These are phyloP conservation scores for Phalaenopsis equestris DNA, from an alignment of 106 monocot genomes.

Conservation along the genomic window DNA sequence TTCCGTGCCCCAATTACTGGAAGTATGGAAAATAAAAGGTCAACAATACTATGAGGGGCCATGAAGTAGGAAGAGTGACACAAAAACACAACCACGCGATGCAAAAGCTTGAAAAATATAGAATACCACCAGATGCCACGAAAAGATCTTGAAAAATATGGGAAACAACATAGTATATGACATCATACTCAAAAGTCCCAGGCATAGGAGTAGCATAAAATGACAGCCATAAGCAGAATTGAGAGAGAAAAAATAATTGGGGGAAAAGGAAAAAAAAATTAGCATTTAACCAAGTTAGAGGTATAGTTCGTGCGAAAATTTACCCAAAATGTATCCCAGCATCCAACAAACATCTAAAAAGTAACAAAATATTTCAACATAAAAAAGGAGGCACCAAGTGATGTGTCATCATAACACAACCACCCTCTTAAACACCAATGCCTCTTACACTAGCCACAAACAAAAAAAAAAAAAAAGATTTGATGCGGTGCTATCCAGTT, in stretches of 20 bases:
- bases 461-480: not conserved
- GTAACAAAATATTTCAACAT: not conserved
- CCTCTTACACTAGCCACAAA: not conserved
- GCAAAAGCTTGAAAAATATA: not conserved
- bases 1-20: constrained; percentile 98
- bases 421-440: not conserved
- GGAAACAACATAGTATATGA: not conserved
- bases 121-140: not conserved
- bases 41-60: not conserved
- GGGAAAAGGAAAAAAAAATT: not conserved
- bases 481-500: no score
- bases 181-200: not conserved
- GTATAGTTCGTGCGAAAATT: not conserved
- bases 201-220: not conserved
- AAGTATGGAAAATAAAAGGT: not conserved
- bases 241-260: not conserved
- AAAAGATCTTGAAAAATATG: not conserved
- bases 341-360: not conserved
- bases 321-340: not conserved
- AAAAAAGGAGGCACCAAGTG: not conserved
- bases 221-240: not conserved
- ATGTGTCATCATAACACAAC: not conserved
- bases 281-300: not conserved
- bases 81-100: no score
- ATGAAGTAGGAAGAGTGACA: not conserved